Percentiles rank a stretch among this genome's conserved stretches.
These are phyloP conservation scores for Jimgerdemannia flammicorona DNA, from an alignment of 192 early-diverging fungal genomes.

Conservation along the genomic window DNA sequence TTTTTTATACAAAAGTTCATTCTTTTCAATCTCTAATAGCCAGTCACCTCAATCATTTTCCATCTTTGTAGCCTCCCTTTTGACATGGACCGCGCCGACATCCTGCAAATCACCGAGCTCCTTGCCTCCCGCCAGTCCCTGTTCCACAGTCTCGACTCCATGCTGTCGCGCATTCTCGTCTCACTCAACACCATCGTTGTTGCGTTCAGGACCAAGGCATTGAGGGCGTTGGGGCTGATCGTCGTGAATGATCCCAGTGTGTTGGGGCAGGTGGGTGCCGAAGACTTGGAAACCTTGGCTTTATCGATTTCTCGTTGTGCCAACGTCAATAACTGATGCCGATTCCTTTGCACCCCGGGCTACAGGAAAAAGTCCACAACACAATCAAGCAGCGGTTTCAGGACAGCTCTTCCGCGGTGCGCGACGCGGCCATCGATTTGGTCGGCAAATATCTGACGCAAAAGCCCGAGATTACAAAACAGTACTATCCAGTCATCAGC, in stretches of 20 bases:
- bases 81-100: conserved; percentile 19
- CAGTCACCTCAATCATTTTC: no score
- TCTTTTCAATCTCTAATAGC: conserved; percentile 4
- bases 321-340: not conserved
- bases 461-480: conserved; percentile 55
- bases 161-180: conserved; percentile 60
- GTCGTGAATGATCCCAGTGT: conserved; percentile 62
- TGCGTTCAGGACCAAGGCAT: conserved; percentile 67
- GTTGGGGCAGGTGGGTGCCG: conserved; percentile 44
- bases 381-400: conserved; percentile 74
- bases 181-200: conserved; percentile 65
- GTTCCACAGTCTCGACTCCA: conserved; percentile 65
- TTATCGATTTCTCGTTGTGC: not conserved
- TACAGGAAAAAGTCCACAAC: conserved; percentile 52
- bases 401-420: conserved; percentile 79
- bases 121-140: conserved; percentile 52
- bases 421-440: conserved; percentile 89
- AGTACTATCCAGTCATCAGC: conserved; percentile 81
- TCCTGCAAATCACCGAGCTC: conserved; percentile 30
- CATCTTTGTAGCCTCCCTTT: not conserved
- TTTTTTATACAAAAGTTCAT: no score
- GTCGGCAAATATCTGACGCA: conserved; percentile 76
- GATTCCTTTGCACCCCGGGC: not conserved
- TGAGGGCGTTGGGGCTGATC: conserved; percentile 79
- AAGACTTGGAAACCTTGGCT: not conserved